These are phyloP conservation scores for Trypanosoma platydactyli DNA, from an alignment of 208 protist genomes.

Conservation along the genomic window DNA sequence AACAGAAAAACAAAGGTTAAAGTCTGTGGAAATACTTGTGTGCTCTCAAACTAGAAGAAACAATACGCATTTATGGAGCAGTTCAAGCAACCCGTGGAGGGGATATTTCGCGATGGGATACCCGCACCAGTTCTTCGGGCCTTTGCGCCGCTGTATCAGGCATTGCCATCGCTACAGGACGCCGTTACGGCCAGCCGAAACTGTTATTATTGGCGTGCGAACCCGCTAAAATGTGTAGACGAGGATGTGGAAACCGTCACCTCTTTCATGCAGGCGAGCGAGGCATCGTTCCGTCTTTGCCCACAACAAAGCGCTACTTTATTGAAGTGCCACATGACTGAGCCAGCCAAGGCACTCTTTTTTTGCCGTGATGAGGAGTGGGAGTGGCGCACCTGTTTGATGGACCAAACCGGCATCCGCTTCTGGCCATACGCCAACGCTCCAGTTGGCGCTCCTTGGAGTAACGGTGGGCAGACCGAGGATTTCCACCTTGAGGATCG, in stretches of 20 bases:
- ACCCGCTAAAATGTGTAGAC: constrained; percentile 82
- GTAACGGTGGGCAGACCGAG: constrained; percentile 89
- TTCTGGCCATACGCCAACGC: constrained; percentile 92
- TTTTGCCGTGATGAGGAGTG: constrained; percentile 93
- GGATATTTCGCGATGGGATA: constrained; percentile 92
- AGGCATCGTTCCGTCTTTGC: constrained; percentile 88
- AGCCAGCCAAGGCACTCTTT: constrained; percentile 84
- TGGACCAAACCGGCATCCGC: constrained; percentile 89
- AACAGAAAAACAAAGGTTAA: background rate
- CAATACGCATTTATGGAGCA: constrained; percentile 60
- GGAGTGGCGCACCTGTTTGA: constrained; percentile 92
- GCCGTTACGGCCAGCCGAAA: constrained; percentile 61
- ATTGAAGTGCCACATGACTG: constrained; percentile 92
- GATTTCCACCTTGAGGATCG: constrained; percentile 91
- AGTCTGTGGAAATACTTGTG: no score
- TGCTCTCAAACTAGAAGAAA: background rate
- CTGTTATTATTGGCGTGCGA: constrained; percentile 92
- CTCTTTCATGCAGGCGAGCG: constrained; percentile 85
- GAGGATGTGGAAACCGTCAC: constrained; percentile 81
- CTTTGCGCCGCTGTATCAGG: constrained; percentile 88
- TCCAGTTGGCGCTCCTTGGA: constrained; percentile 77
- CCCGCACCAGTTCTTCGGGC: constrained; percentile 86
- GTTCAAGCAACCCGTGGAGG: constrained; percentile 83
- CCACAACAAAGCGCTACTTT: constrained; percentile 89
- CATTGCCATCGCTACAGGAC: constrained; percentile 75